Base-by-base conservation (phyloP, 1,284 basidiomycete species). In the Phlebopus sp. region DNA sequence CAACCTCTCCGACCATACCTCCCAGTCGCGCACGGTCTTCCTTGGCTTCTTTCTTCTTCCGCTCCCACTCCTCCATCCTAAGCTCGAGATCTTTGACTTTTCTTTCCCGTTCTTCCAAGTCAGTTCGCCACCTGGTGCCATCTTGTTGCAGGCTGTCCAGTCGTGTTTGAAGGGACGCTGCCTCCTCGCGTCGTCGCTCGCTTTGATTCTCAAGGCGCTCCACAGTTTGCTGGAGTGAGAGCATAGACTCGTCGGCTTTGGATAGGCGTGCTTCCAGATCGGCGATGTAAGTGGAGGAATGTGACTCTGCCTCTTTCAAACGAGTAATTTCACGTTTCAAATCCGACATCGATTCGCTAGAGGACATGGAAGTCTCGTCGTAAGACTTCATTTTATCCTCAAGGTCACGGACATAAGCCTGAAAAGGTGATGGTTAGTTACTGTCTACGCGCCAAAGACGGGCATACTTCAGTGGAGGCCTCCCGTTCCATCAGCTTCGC, bases 341-440 rank as follows among this genome's bases (percentile, higher is more conserved):
- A 52, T 95, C 91, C 14, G 75, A 76, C 58, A 96, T 77, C 2
- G 86, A 86, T 57, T 86, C 84, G 49, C 79, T 84, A 10, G 90
- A 90, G 9, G 79, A 78, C 34, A 89, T 70, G 17, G 85, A 85
- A 4, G 79, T 82, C 57, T 95, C 91, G 56, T 92, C 84, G 57
- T 87, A 87, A 2, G 76, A 69, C 68, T 89, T 92, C 64, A 98
- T 82, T 68, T 91, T 92, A 56, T 86, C 82, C 67, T 99, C 95
- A 23, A 98, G 75, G 64, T 97, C 94, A 39, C 83, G 87, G 21
- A 97, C 86, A 67, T 98, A 97, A 1, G 86, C 86, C 89, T 90
- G 58, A 10, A 42, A 54, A 38, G 32, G 39, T 50, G 52, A 15
- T 43, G 21, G 52, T 53, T 19, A 57, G 30, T 42, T 17, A n/a